Evolutionary conservation across 441 rosid species (phyloP).

Genomic region (Hura crepitans): DNA sequence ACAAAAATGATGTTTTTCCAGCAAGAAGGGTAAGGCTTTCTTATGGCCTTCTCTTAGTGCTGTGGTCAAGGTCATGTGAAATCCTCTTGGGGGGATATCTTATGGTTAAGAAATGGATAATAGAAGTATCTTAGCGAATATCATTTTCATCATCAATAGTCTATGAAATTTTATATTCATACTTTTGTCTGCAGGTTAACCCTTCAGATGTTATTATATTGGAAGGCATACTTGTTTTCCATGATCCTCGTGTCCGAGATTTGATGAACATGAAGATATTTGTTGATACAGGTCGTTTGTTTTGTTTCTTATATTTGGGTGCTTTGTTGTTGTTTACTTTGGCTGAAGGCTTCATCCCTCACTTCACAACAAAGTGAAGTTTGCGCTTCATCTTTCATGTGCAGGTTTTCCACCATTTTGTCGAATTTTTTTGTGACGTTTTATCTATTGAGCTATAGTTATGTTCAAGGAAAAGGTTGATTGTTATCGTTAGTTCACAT

Average conservation of each 20-base stretch:
- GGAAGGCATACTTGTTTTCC: slow-evolving; percentile 96
- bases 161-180: background rate
- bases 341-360: background rate
- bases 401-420: background rate
- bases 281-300: slow-evolving; percentile 86
- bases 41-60: slow-evolving; percentile 14
- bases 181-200: slow-evolving; percentile 64
- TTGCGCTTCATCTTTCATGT: no score
- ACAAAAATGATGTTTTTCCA: slow-evolving; percentile 66
- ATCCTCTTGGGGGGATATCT: slow-evolving; percentile 1
- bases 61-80: background rate
- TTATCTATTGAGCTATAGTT: background rate
- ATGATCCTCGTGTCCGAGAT: slow-evolving; percentile 81
- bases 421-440: background rate
- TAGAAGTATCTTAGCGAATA: background rate
- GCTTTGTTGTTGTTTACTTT: background rate
- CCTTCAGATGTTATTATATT: slow-evolving; percentile 93
- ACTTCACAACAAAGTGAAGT: background rate
- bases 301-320: slow-evolving; percentile 6
- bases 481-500: no score
- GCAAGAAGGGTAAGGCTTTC: slow-evolving; percentile 71
- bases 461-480: background rate
- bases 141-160: background rate
- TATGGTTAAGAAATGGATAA: background rate
- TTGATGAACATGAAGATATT: slow-evolving; percentile 99